These are phyloP conservation scores for Lentinula novae-zelandiae DNA, from an alignment of 1,284 basidiomycete genomes.

Conservation along the genomic window DNA sequence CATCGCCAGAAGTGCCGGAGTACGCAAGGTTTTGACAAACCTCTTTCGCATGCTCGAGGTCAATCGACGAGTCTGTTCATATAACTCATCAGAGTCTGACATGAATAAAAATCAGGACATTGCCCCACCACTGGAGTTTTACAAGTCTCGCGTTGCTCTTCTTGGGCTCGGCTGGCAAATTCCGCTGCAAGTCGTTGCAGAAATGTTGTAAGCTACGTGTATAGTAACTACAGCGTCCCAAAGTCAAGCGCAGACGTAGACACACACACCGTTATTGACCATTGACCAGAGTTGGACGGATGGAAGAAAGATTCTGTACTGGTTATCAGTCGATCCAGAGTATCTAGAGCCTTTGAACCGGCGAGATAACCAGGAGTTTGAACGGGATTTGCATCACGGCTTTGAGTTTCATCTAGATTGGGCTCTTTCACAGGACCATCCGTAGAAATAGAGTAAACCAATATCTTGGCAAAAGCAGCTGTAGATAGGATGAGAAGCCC, in stretches of 20 bases:
- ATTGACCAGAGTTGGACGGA: slow-evolving; percentile 76
- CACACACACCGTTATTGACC: slow-evolving; percentile 62
- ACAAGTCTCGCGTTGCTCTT: slow-evolving; percentile 80
- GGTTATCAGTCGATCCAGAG: slow-evolving; percentile 85
- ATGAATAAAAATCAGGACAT: not conserved
- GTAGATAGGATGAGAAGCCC: slow-evolving; percentile 11
- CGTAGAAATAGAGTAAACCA: slow-evolving; percentile 89
- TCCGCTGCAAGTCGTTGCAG: slow-evolving; percentile 76
- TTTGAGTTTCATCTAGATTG: too few relatives aligned
- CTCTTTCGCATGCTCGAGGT: slow-evolving; percentile 81
- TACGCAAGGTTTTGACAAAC: slow-evolving; percentile 82
- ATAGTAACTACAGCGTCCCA: slow-evolving; percentile 5
- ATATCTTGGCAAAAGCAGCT: slow-evolving; percentile 83
- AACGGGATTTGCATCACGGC: slow-evolving; percentile 26
- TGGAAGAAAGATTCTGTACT: slow-evolving; percentile 95
- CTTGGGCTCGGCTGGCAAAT: slow-evolving; percentile 79
- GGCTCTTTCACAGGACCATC: slow-evolving; percentile 62
- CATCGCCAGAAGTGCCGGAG: slow-evolving; percentile 90
- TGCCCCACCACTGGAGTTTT: slow-evolving; percentile 71
- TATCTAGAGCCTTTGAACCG: slow-evolving; percentile 88
- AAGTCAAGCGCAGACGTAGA: slow-evolving; percentile 1
- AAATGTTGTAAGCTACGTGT: slow-evolving; percentile 64
- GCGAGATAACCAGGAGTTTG: slow-evolving; percentile 59
- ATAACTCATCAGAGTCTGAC: slow-evolving; percentile 1
- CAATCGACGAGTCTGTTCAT: slow-evolving; percentile 61